phyloP scores from a whole-genome alignment of 768 basidiomycete species.

The Phanerodontia chrysosporium region DNA sequence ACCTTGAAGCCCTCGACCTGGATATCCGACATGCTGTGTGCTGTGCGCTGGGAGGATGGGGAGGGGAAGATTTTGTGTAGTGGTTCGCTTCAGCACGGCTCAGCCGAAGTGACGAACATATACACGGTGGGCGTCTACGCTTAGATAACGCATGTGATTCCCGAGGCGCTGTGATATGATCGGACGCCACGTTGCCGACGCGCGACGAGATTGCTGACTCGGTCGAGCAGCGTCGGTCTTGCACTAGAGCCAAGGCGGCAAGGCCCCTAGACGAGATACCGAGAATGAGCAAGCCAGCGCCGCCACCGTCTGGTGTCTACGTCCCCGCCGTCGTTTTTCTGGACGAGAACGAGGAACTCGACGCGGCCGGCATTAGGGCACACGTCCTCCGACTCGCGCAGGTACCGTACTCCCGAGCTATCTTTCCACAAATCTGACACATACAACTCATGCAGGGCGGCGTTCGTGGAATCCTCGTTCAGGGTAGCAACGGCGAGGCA shows the following conservation, averaged over 20 bases:
- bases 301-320: conserved; percentile 57
- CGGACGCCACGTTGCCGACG: not conserved
- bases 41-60: not conserved
- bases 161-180: not conserved
- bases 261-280: not conserved
- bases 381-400: conserved; percentile 73
- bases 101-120: not conserved
- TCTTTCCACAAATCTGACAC: not conserved
- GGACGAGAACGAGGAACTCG: conserved; percentile 64
- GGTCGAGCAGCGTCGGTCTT: not conserved
- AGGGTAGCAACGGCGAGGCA: conserved; percentile 75
- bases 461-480: conserved; percentile 66
- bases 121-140: not conserved
- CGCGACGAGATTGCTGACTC: not conserved
- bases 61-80: not conserved
- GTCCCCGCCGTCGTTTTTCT: conserved; percentile 79
- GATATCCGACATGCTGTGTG: conserved; percentile 57
- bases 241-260: not conserved
- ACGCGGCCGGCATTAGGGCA: conserved; percentile 58
- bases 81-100: not conserved
- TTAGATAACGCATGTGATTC: not conserved
- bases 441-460: conserved; percentile 49
- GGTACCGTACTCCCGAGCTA: conserved; percentile 31
- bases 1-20: conserved; percentile 77
- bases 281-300: conserved; percentile 17